Percentiles rank a stretch among this genome's conserved stretches.
phyloP scores from a whole-genome alignment of 306 rosid species.

The Styphnolobium japonicum region DNA sequence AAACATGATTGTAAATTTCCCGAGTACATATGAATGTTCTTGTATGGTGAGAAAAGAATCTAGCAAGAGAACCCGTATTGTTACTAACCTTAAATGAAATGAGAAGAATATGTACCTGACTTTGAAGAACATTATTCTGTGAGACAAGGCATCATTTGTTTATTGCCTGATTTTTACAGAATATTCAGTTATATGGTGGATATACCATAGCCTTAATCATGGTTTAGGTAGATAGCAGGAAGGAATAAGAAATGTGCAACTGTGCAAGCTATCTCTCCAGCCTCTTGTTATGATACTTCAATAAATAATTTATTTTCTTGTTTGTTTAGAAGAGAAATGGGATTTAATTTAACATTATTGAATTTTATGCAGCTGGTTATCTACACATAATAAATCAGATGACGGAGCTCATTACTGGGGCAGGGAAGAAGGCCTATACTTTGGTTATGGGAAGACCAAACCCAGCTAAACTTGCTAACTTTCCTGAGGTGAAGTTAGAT shows the following conservation, averaged over 20 bases:
- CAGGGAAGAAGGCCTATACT: constrained; percentile 86
- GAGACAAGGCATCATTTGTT: neutral
- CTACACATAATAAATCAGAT: constrained; percentile 74
- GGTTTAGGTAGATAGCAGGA: constrained; percentile 3
- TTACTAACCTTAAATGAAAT: constrained; percentile 6
- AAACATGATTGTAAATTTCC: neutral
- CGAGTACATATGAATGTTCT: neutral
- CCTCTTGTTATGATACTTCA: neutral
- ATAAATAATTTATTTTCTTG: neutral
- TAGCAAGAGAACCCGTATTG: neutral
- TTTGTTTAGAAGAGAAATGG: neutral
- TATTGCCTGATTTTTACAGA: neutral
- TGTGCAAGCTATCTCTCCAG: constrained; percentile 10
- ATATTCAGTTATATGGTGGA: neutral
- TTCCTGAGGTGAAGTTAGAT: constrained; percentile 72
- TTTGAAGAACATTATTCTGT: neutral
- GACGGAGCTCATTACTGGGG: constrained; percentile 69
- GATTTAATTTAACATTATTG: constrained; percentile 7
- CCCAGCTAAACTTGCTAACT: constrained; percentile 97
- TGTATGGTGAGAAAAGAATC: neutral
- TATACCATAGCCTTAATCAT: neutral
- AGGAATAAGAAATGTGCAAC: constrained; percentile 5
- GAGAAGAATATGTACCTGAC: neutral
- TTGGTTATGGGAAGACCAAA: constrained; percentile 91
- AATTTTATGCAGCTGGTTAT: constrained; percentile 78